phyloP scores from a whole-genome alignment of 202 grass and related monocot species.

The Setaria viridis region DNA sequence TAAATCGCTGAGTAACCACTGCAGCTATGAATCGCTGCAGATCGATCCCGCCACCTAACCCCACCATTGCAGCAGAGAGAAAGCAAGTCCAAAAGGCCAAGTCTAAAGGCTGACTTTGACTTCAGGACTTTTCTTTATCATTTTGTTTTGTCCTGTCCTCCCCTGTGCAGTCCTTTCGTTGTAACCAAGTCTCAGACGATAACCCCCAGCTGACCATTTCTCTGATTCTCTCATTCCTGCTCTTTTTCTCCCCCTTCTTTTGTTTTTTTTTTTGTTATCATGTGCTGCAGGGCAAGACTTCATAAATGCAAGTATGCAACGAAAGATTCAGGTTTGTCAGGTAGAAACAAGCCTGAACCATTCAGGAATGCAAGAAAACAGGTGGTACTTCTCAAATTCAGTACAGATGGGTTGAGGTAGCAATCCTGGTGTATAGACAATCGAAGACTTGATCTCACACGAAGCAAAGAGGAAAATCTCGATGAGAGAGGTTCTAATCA shows the following conservation, averaged over 20 bases:
- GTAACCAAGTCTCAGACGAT: background rate
- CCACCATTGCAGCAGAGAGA: background rate
- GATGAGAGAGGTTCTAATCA: background rate
- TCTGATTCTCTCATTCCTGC: too few species aligned
- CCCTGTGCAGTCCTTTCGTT: background rate
- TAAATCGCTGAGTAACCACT: too few species aligned
- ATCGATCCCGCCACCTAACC: background rate
- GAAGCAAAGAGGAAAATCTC: background rate
- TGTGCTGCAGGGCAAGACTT: background rate
- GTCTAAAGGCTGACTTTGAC: slow-evolving; percentile 51
- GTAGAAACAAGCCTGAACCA: too few species aligned
- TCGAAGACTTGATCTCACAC: background rate
- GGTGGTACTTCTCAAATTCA: background rate
- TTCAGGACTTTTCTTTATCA: background rate
- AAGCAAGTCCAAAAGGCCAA: background rate
- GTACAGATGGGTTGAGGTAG: background rate
- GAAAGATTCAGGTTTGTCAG: background rate
- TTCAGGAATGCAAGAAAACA: background rate
- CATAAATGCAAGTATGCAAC: background rate
- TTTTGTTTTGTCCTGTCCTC: background rate
- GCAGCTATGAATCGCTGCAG: background rate
- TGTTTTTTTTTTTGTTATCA: background rate
- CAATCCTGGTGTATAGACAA: background rate
- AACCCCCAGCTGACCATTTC: background rate
- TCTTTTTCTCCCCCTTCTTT: too few species aligned